Evolutionary conservation across 2,329 filamentous ascomycete genomes (phyloP), one percentile per base, ranked within the genome.

Genomic region (Elsinoe arachidis): DNA sequence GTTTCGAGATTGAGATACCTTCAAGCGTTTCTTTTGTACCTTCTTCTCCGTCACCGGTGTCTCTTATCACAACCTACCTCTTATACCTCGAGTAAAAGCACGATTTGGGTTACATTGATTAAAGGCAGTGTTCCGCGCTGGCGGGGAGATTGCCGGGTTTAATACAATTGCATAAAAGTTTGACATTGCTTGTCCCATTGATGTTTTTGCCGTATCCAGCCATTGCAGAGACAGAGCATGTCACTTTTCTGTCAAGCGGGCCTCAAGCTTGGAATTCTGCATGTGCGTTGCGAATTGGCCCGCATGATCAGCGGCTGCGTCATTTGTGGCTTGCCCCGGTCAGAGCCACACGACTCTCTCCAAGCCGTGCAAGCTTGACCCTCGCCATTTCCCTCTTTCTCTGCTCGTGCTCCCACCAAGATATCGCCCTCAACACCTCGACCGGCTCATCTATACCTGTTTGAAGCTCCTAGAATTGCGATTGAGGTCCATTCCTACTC

Each of bases 1-100:
- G 52, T 55, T 62, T 61, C 55, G 58, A 58, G 58, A 60, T 65
- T 66, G 64, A 65, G 65, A 67, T 67, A 67, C 65, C 65, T 66
- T 53, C 41, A 58, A 64, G 65, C 64, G 65, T 61, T 61, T 63
- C 46, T 52, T 60, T 60, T 58, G 37, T 49, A 23, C 33, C 49
- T 52, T 56, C 38, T 60, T 58, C 39, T 46, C 49, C 35, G 17
- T 37, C 17, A 15, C 33, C 37, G 49, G 38, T 53, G 49, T 53
- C 49, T 53, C 49, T 53, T 53, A 53, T 53, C 49, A 39, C 34
- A 53, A 53, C 49, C 33, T 17, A 53, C 33, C 35, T 46, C 9
- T 55, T 46, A 30, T 54, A 60, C 55, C 56, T 60, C 56, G 51
- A 59, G 56, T 59, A 57, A 59, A 55, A 59, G 53, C 52, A 59